These are phyloP conservation scores for Xylariaceae sp. DNA, from an alignment of 2,329 filamentous ascomycete genomes.

Conservation along the genomic window DNA sequence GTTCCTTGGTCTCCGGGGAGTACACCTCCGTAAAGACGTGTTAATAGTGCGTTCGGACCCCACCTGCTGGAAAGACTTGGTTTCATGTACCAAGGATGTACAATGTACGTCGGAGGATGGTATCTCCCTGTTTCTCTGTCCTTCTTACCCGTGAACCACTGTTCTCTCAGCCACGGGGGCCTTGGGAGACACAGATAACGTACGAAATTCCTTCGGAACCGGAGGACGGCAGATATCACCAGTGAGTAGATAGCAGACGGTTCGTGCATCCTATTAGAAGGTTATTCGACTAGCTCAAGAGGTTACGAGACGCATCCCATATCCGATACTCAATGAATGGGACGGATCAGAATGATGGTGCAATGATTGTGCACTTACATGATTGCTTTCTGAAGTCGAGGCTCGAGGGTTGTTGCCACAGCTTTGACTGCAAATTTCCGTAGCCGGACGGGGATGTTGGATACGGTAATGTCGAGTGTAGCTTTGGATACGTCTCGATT, in stretches of 20 bases:
- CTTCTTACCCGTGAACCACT: conserved; percentile 34
- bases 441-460: conserved; percentile 36
- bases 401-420: conserved; percentile 12
- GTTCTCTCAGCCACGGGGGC: conserved; percentile 35
- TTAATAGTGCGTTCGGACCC: conserved; percentile 44
- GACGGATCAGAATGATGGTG: not conserved
- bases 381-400: conserved; percentile 15
- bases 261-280: conserved; percentile 34
- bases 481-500: conserved; percentile 45
- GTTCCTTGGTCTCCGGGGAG: conserved; percentile 46
- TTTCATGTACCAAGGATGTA: conserved; percentile 53
- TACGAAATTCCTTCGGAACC: conserved; percentile 44
- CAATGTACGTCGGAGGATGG: conserved; percentile 40
- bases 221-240: conserved; percentile 39
- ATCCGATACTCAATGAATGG: not conserved
- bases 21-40: conserved; percentile 42
- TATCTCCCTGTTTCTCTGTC: conserved; percentile 42
- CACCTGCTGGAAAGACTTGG: conserved; percentile 47
- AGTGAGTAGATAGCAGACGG: conserved; percentile 32
- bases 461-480: conserved; percentile 48
- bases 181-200: conserved; percentile 51
- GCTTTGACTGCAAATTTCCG: conserved; percentile 11
- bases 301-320: not conserved
- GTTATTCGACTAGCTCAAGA: not conserved
- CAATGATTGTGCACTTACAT: conserved; percentile 3